phyloP scores from a whole-genome alignment of 225 moss, liverwort and hornwort genomes.

The Pseudoscleropodium purum region DNA sequence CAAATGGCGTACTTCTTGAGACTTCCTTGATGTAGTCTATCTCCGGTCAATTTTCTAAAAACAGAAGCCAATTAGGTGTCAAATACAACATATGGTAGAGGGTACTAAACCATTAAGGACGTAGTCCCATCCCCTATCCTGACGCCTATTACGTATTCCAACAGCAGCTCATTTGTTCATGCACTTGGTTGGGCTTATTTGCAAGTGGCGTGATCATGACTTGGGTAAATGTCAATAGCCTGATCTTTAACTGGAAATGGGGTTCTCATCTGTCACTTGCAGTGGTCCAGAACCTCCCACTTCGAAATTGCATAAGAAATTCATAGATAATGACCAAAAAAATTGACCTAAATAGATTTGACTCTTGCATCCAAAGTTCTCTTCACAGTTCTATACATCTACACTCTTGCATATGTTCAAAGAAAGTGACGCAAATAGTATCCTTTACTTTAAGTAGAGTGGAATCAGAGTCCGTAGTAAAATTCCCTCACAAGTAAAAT shows the following conservation, averaged over 20 bases:
- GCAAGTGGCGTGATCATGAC: not conserved
- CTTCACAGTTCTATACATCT: not conserved
- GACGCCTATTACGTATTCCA: not conserved
- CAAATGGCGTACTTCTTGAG: not conserved
- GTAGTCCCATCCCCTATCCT: not conserved
- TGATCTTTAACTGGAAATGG: not conserved
- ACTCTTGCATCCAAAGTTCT: not conserved
- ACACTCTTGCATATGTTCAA: too few relatives aligned
- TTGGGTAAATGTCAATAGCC: not conserved
- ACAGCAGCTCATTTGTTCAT: not conserved
- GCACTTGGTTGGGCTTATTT: not conserved
- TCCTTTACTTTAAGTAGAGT: not conserved
- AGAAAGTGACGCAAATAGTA: not conserved
- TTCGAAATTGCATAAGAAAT: not conserved
- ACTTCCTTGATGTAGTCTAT: not conserved
- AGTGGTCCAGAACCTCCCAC: not conserved
- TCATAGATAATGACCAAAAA: not conserved
- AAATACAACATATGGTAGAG: not conserved
- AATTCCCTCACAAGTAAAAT: not conserved
- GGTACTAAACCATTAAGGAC: too few relatives aligned
- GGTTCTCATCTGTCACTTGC: not conserved
- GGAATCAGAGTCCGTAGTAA: too few relatives aligned
- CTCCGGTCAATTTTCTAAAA: not conserved
- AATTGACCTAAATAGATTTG: not conserved
- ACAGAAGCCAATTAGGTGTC: not conserved